phyloP scores from a whole-genome alignment of 1,139 yeast genomes.

The Pichia sp. region DNA sequence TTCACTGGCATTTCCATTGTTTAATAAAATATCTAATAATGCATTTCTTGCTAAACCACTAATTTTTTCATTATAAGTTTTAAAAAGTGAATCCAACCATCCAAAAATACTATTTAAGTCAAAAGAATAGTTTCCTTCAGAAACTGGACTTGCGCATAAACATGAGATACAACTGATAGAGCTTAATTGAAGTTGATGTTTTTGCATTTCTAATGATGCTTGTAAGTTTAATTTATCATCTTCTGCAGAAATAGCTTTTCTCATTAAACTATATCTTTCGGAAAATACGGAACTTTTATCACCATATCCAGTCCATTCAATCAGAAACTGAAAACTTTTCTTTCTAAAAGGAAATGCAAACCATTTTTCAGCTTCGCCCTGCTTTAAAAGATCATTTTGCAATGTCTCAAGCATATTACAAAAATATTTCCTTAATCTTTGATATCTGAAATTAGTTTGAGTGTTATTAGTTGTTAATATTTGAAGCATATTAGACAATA shows the following conservation, averaged over 20 bases:
- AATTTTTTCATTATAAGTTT: slow-evolving; percentile 52
- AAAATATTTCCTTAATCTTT: slow-evolving; percentile 71
- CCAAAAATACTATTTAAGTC: slow-evolving; percentile 61
- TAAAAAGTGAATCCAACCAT: slow-evolving; percentile 73
- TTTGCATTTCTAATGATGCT: slow-evolving; percentile 82
- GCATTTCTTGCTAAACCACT: slow-evolving; percentile 69
- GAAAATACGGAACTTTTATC: slow-evolving; percentile 53
- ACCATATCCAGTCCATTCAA: slow-evolving; percentile 95
- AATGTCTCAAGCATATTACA: slow-evolving; percentile 71
- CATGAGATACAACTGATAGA: slow-evolving; percentile 82
- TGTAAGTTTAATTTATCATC: slow-evolving; percentile 50
- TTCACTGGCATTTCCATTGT: slow-evolving; percentile 52
- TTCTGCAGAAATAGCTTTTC: slow-evolving; percentile 37
- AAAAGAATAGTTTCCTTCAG: slow-evolving; percentile 53
- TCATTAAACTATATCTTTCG: slow-evolving; percentile 64
- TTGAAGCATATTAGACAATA: slow-evolving; percentile 59
- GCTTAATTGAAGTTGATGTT: slow-evolving; percentile 62
- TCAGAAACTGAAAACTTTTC: slow-evolving; percentile 72
- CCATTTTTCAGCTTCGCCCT: slow-evolving; percentile 42
- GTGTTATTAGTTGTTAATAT: slow-evolving; percentile 54
- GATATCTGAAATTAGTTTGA: slow-evolving; percentile 68
- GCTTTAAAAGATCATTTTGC: slow-evolving; percentile 33
- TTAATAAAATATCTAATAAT: slow-evolving; percentile 54
- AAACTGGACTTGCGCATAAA: slow-evolving; percentile 61
- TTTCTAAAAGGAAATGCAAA: slow-evolving; percentile 82